Base-by-base conservation (phyloP, 108 stramenopile species). In the Pseudonitzschia pungens region DNA sequence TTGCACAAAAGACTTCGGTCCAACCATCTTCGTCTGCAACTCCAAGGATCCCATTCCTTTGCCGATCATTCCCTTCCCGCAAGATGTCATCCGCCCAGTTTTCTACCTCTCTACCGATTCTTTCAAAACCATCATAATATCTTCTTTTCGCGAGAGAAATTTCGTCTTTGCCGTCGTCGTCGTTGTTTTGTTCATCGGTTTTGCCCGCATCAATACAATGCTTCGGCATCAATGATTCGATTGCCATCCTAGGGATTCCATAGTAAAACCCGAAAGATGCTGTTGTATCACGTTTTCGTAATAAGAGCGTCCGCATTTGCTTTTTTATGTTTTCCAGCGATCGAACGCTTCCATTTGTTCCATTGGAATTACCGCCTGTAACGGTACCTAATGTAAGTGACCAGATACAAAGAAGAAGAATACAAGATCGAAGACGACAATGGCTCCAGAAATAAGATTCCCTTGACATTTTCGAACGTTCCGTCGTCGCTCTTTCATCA, bases 1-100 rank as follows among this genome's bases (percentile, higher is more conserved):
- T 84, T 36, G 68, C 73, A 56, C 87, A 88, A 24, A 65, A 58
- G 51, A 88, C 57, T 57, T 84, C 78, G 41, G 79, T 86, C 87
- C 87, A 88, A 31, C 81, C 83, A 76, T 83, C 64, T n/a, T 52
- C 15, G 0, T 62, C 60, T 26, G 0, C 0, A 42, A 2, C 9
- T 40, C 36, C 40, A 18, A 0, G 27, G n/a, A 31, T 21, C 4
- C 27, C 3, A 27, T 27, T 22, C 0, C 0, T 27, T 31, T 26
- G 15, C 0, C 40, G 27, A 16, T 12, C 11, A 14, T 62, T 2
- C 24, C 81, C 80, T 50, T 87, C 82, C 0, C 81, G 81, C 43
- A 87, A 45, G 14, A 85, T 43, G 0, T 69, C 67, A 32, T 62
- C 40, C 9, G 84, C 87, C 87, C 87, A 87, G 26, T 77, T 72